phyloP scores from a whole-genome alignment of 2,329 filamentous ascomycete genomes.

The Colletotrichum sp. region DNA sequence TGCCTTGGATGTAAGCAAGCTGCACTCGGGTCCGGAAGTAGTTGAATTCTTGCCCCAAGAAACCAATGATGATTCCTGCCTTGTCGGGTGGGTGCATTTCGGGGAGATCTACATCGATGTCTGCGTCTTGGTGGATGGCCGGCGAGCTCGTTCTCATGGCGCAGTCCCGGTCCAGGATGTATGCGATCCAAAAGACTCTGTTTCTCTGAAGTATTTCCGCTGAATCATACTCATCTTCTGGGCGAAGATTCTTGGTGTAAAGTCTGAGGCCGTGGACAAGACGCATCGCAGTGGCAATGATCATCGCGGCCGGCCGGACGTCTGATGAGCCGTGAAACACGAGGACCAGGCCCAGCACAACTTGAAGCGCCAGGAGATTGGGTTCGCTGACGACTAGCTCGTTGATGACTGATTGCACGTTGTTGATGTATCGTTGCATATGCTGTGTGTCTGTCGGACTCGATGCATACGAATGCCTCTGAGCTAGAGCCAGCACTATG shows the following conservation, averaged over 20 bases:
- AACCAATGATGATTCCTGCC: background rate
- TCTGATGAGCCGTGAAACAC: slow-evolving; percentile 30
- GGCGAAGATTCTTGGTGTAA: slow-evolving; percentile 23
- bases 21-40: slow-evolving; percentile 11
- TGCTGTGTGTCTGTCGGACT: background rate
- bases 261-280: slow-evolving; percentile 30
- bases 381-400: slow-evolving; percentile 31
- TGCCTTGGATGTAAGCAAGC: slow-evolving; percentile 19
- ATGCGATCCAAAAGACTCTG: slow-evolving; percentile 37
- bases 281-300: slow-evolving; percentile 32
- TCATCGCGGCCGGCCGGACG: slow-evolving; percentile 27
- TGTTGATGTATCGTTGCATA: slow-evolving; percentile 23
- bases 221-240: slow-evolving; percentile 14
- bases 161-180: slow-evolving; percentile 30
- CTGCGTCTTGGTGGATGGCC: slow-evolving; percentile 8
- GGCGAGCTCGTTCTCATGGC: slow-evolving; percentile 8
- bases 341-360: slow-evolving; percentile 30
- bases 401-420: slow-evolving; percentile 31
- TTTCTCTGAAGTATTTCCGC: slow-evolving; percentile 27
- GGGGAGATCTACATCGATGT: slow-evolving; percentile 18
- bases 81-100: background rate
- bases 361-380: slow-evolving; percentile 32
- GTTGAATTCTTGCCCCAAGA: slow-evolving; percentile 9
- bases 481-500: slow-evolving; percentile 22
- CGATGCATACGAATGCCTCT: background rate